Conservation (phyloP, 306 rosid genomes). For the Cicer yamashitae region DNA sequence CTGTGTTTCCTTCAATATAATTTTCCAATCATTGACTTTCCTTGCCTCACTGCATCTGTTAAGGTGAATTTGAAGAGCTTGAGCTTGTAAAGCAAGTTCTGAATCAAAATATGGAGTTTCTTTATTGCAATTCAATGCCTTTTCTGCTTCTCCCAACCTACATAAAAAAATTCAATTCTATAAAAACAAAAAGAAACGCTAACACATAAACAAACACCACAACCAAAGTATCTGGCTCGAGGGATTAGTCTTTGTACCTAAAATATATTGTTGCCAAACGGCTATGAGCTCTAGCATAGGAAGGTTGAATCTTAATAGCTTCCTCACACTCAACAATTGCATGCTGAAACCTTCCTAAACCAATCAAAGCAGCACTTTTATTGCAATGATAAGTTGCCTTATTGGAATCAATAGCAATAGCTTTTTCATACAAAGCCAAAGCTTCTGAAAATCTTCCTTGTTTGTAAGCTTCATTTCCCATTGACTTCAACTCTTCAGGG, state of each 20-base stretch:
- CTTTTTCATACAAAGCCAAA: constrained; percentile 69
- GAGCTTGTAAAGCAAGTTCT: constrained; percentile 55
- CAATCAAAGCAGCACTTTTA: constrained; percentile 83
- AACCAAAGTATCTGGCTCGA: no score
- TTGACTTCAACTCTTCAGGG: constrained; percentile 75
- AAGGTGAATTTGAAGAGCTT: constrained; percentile 66
- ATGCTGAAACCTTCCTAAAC: constrained; percentile 61
- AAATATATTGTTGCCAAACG: constrained; percentile 84
- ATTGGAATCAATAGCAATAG: constrained; percentile 72
- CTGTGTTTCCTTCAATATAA: constrained; percentile 69
- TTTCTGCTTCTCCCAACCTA: constrained; percentile 86
- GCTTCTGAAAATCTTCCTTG: constrained; percentile 74
- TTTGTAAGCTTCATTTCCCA: constrained; percentile 91
- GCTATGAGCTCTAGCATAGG: constrained; percentile 79
- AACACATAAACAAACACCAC: constrained; percentile 5
- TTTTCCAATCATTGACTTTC: constrained; percentile 67
- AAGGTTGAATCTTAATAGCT: constrained; percentile 81
- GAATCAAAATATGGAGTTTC: constrained; percentile 54
- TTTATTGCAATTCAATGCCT: constrained; percentile 61
- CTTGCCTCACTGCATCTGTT: constrained; percentile 66
- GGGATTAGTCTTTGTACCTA: constrained; percentile 56
- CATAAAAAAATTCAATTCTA: constrained; percentile 38
- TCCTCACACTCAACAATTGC: constrained; percentile 74
- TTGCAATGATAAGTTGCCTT: constrained; percentile 81
- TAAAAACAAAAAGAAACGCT: constrained; percentile 24